phyloP scores from a whole-genome alignment of 805 yeast species.

The Suhomyces sp. region DNA sequence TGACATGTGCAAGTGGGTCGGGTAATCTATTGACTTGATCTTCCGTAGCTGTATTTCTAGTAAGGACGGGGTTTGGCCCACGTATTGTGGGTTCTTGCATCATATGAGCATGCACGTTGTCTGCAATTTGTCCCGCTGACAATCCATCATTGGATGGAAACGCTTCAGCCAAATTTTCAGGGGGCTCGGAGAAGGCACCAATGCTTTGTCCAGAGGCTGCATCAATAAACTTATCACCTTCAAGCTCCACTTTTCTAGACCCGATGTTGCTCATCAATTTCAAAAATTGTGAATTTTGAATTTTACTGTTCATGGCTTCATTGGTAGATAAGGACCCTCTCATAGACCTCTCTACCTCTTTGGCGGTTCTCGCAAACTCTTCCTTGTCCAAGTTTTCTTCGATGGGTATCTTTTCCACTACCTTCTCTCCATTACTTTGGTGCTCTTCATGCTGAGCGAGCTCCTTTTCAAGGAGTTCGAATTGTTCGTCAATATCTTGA shows the following conservation, averaged over 20 bases:
- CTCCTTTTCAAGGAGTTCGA: constrained; percentile 34
- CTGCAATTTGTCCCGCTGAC: no score
- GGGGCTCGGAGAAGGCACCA: no score
- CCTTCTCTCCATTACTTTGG: constrained; percentile 6
- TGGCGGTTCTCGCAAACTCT: constrained; percentile 41
- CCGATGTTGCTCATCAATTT: constrained; percentile 41
- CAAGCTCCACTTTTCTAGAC: constrained; percentile 37
- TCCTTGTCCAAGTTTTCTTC: constrained; percentile 27
- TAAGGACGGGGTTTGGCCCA: no score
- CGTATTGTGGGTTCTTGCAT: no score
- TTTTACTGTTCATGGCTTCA: constrained; percentile 24
- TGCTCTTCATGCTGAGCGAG: constrained; percentile 14
- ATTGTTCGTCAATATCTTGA: constrained; percentile 28
- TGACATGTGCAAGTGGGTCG: constrained; percentile 44
- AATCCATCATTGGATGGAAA: no score
- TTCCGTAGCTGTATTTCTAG: no score
- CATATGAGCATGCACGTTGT: no score
- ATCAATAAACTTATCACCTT: constrained; percentile 40
- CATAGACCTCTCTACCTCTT: constrained; percentile 32
- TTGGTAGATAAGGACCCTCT: constrained; percentile 5
- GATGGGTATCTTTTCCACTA: background rate
- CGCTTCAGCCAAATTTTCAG: no score
- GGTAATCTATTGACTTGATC: constrained; percentile 29
- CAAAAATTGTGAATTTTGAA: constrained; percentile 36
- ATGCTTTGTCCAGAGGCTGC: constrained; percentile 17